Evolutionary conservation across 2,329 filamentous ascomycete genomes (phyloP).

Genomic region (Xylariaceae sp.): DNA sequence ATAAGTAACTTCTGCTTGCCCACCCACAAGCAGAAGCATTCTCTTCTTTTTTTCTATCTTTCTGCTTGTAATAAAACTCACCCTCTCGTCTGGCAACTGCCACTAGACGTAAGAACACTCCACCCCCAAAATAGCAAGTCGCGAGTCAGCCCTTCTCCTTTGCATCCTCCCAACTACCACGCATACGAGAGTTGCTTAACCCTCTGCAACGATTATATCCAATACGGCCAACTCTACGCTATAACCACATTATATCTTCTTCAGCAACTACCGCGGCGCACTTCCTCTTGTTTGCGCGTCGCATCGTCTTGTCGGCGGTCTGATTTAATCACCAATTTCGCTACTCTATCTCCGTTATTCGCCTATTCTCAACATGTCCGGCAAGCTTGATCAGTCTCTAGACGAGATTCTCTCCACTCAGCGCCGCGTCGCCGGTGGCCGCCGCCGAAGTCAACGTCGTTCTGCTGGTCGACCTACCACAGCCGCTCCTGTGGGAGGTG

Average conservation of each 20-base stretch:
- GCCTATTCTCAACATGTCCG: slow-evolving; percentile 71
- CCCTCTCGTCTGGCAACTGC: not conserved
- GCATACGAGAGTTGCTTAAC: not conserved
- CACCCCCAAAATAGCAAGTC: slow-evolving; percentile 10
- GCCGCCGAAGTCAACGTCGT: slow-evolving; percentile 57
- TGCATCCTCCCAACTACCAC: slow-evolving; percentile 1
- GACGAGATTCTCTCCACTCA: slow-evolving; percentile 93
- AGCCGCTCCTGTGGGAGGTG: slow-evolving; percentile 79
- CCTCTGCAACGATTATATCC: slow-evolving; percentile 6
- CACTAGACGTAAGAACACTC: slow-evolving; percentile 4
- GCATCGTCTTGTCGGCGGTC: slow-evolving; percentile 26
- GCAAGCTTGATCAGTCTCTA: slow-evolving; percentile 95
- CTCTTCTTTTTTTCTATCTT: slow-evolving; percentile 31
- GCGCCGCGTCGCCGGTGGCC: slow-evolving; percentile 62
- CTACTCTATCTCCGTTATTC: slow-evolving; percentile 49
- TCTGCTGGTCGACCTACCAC: slow-evolving; percentile 60
- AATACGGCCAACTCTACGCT: slow-evolving; percentile 2
- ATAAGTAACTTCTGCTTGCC: slow-evolving; percentile 10
- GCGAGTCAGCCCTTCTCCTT: slow-evolving; percentile 14
- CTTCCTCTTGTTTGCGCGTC: not conserved
- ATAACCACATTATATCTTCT: slow-evolving; percentile 8
- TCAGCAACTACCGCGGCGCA: not conserved
- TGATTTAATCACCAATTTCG: slow-evolving; percentile 32
- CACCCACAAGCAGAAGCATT: slow-evolving; percentile 11
- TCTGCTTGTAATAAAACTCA: too few relatives aligned